phyloP scores from a whole-genome alignment of 345 rosid species.

The Brassica carinata region DNA sequence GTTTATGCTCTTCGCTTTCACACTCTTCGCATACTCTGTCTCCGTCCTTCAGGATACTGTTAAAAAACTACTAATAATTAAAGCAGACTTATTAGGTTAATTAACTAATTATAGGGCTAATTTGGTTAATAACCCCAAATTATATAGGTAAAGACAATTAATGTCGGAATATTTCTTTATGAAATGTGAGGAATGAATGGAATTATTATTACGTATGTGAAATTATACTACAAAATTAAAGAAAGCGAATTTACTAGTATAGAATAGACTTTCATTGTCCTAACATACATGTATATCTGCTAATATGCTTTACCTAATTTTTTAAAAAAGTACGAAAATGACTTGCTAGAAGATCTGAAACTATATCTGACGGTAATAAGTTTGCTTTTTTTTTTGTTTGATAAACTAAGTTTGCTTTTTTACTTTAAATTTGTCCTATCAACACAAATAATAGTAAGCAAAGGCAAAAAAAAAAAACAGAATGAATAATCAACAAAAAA shows the following conservation, averaged over 20 bases:
- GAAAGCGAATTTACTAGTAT: background rate
- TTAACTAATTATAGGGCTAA: constrained; percentile 9
- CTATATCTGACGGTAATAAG: background rate
- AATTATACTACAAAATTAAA: background rate
- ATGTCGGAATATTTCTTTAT: constrained; percentile 5
- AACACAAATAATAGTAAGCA: background rate
- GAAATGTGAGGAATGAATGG: background rate
- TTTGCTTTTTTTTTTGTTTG: background rate
- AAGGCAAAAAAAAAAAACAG: background rate
- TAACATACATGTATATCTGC: background rate
- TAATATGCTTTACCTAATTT: background rate
- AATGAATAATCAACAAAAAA: background rate
- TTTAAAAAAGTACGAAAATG: constrained; percentile 18
- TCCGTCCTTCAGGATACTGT: constrained; percentile 42
- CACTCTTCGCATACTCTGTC: constrained; percentile 40
- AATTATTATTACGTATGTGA: background rate
- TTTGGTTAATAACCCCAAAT: background rate
- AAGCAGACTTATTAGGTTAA: background rate
- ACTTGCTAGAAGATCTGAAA: constrained; percentile 17
- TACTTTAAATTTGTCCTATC: background rate
- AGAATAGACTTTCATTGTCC: constrained; percentile 1
- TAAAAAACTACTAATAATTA: background rate
- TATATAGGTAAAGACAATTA: constrained; percentile 3
- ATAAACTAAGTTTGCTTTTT: background rate
- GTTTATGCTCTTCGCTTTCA: constrained; percentile 45